These are phyloP conservation scores for Inosperma sp. DNA, from an alignment of 768 basidiomycete genomes.

Conservation along the genomic window DNA sequence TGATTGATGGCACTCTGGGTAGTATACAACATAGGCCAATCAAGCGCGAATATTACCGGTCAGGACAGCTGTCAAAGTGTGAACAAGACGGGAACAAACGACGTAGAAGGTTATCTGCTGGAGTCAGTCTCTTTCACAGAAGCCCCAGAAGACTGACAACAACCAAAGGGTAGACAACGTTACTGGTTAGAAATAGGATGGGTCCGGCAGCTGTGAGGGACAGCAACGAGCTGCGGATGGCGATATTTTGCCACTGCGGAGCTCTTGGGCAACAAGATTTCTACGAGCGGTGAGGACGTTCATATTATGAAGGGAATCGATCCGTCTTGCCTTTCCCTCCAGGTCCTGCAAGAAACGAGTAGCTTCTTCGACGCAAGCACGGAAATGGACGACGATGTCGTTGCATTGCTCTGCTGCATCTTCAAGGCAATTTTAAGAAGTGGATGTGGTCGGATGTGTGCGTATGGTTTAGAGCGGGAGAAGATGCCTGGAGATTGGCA, in stretches of 20 bases:
- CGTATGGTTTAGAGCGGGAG: conserved; percentile 37
- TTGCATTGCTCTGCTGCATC: conserved; percentile 46
- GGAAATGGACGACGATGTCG: conserved; percentile 47
- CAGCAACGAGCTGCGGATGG: too few relatives aligned
- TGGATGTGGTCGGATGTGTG: conserved; percentile 36
- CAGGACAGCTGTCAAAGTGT: too few relatives aligned
- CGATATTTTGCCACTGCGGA: too few relatives aligned
- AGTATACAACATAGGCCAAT: conserved; percentile 37
- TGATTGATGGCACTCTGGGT: conserved; percentile 45
- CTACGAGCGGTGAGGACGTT: conserved; percentile 43
- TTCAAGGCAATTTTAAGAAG: conserved; percentile 42
- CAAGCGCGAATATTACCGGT: too few relatives aligned
- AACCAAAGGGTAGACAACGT: too few relatives aligned
- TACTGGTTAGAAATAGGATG: too few relatives aligned
- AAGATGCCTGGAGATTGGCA: conserved; percentile 49
- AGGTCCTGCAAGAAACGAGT: conserved; percentile 45
- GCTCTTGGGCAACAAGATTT: conserved; percentile 35
- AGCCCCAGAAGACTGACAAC: too few relatives aligned
- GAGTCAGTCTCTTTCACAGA: too few relatives aligned
- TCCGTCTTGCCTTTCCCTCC: conserved; percentile 40
- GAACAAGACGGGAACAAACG: too few relatives aligned
- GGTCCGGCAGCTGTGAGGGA: neutral
- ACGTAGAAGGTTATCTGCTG: too few relatives aligned
- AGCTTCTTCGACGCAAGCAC: conserved; percentile 48
- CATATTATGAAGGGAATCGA: conserved; percentile 40